Evolutionary conservation across 495 filamentous ascomycete genomes (phyloP), one percentile per base, ranked within the genome.

Genomic region (Talaromyces wortmannii): DNA sequence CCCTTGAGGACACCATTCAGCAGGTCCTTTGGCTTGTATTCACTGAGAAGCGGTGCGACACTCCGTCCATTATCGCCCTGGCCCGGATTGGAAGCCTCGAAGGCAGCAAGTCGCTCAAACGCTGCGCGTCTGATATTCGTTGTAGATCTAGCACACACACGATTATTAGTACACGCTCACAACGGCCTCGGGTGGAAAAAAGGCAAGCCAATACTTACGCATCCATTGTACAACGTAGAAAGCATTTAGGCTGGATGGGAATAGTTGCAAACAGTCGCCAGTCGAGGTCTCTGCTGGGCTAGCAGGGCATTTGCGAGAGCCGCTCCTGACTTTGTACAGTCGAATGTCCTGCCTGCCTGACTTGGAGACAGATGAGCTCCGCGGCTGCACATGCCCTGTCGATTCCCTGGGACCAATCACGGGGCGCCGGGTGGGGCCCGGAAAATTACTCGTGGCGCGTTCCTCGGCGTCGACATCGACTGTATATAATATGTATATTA

Each of bases 71-170:
- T 40, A 13, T 40, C 36, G 36, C 36, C 13, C 2, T 10, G 36
- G 13, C 36, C 5, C 13, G 36, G 36, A 10, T 23, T 29, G 7
- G 45, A 16, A n/a, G 52, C 44, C 44, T 46, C 71, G 50, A 77
- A 59, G 10, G 74, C 75, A 55, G 86, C 88, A 55, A 92, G 83
- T 67, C 87, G 88, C 69, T 86, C 76, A 59, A 92, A 73, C 36
- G 88, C 87, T 47, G 76, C 75, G 53, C 76, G 75, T 67, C 85
- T 81, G 52, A 87, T 79, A 53, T 78, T 65, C 55, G 59, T 60
- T 36, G 66, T 67, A 30, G 70, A 63, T 30, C 74, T 77, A 45
- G 23, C 15, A 45, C 52, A 48, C n/a, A 40, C n/a, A 7, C 15
- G 18, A 50, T 36, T 50, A 30, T 13, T n/a, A 49, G 43, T n/a